Evolutionary conservation across 2,329 filamentous ascomycete genomes (phyloP).

Genomic region (Cladosporium sp.): DNA sequence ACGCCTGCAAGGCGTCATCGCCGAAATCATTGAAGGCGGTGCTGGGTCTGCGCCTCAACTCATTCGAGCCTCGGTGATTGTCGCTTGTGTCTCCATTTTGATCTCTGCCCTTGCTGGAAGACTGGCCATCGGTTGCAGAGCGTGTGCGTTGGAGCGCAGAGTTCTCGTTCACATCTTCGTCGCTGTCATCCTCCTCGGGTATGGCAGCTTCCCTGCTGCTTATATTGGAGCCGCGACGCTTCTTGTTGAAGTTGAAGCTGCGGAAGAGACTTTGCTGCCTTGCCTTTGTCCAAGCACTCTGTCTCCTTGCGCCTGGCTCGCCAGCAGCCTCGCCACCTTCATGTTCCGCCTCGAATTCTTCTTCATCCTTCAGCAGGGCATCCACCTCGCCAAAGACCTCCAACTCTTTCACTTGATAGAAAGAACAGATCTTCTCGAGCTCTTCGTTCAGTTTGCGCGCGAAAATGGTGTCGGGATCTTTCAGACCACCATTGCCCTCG

Average conservation of each 20-base stretch:
- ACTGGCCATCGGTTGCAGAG: conserved; percentile 15
- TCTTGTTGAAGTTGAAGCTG: conserved; percentile 45
- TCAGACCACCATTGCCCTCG: conserved; percentile 49
- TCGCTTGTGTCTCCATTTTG: conserved; percentile 22
- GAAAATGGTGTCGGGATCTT: conserved; percentile 80
- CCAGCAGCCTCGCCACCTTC: conserved; percentile 32
- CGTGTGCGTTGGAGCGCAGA: conserved; percentile 44
- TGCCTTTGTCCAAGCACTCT: conserved; percentile 36
- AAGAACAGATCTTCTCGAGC: conserved; percentile 89
- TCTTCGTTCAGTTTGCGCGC: conserved; percentile 79
- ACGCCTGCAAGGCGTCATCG: conserved; percentile 69
- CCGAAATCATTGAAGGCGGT: conserved; percentile 73
- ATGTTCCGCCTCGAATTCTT: conserved; percentile 62
- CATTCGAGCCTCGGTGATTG: conserved; percentile 27
- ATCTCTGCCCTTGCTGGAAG: conserved; percentile 24
- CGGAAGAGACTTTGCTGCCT: conserved; percentile 54
- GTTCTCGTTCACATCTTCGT: conserved; percentile 60
- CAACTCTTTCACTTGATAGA: conserved; percentile 84
- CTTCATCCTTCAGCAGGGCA: conserved; percentile 72
- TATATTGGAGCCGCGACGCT: conserved; percentile 46
- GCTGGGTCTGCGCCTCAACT: conserved; percentile 62
- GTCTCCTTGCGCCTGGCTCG: conserved; percentile 30
- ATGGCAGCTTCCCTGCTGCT: conserved; percentile 50
- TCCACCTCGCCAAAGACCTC: conserved; percentile 83
- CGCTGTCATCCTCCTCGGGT: conserved; percentile 62